Conservation (phyloP, 805 yeast genomes). For the Scheffersomyces lignosus region DNA sequence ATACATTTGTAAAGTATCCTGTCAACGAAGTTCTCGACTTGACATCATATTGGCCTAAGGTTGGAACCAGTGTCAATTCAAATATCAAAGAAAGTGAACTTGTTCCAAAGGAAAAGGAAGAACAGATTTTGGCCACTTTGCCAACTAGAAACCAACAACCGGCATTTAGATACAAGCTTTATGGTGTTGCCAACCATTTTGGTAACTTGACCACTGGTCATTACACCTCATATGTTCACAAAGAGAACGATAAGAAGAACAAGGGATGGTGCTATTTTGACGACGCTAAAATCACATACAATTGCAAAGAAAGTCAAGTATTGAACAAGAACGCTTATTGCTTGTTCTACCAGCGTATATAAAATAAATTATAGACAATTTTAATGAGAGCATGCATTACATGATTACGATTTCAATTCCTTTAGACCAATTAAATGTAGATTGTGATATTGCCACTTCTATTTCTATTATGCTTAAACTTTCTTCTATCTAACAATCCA, state of each 20-base stretch:
- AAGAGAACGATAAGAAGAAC: conserved; percentile 44
- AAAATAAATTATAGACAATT: conserved; percentile 3
- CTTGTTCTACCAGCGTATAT: conserved; percentile 59
- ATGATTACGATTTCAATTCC: too few species aligned
- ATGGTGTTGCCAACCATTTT: conserved; percentile 80
- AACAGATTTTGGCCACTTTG: conserved; percentile 47
- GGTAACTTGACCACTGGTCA: conserved; percentile 88
- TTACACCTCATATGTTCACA: conserved; percentile 78
- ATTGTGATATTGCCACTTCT: too few species aligned
- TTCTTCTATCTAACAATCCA: background rate
- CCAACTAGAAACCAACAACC: conserved; percentile 72
- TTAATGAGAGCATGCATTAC: too few species aligned
- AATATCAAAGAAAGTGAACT: conserved; percentile 9
- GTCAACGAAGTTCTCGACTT: conserved; percentile 54
- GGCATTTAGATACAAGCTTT: conserved; percentile 75
- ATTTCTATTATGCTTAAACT: too few species aligned
- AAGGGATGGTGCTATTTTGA: conserved; percentile 82
- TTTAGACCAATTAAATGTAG: too few species aligned
- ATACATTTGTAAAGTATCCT: conserved; percentile 70
- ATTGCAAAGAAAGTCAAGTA: conserved; percentile 52
- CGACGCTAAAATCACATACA: conserved; percentile 65
- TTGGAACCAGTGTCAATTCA: conserved; percentile 28
- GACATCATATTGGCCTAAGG: conserved; percentile 70
- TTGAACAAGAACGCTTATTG: conserved; percentile 80
- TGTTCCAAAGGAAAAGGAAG: conserved; percentile 43